Evolutionary conservation across 345 rosid genomes (phyloP), one percentile per base, ranked within the genome.

Genomic region (Clarkia xantiana): DNA sequence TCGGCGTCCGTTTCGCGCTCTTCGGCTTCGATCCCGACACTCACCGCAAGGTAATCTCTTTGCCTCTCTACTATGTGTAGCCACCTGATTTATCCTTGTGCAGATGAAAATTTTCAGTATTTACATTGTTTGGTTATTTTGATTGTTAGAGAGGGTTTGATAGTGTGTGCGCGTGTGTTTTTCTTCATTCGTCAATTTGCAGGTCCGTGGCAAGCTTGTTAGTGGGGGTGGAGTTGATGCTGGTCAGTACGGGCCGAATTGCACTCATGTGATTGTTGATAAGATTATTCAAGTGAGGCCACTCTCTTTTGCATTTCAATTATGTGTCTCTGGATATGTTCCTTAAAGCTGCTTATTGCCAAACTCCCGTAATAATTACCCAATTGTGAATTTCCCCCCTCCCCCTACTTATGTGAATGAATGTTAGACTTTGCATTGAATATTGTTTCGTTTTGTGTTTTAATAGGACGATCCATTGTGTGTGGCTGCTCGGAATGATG

Each of bases 381-480:
- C 25, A 22, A 22, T 22, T 22, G 25, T 22, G 3, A 22, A 22
- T 22, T 2, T 2, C 5, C 5, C 25, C 5, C 5, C 5, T 22
- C 25, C 25, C 5, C 25, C 5, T 2, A 22, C 25, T 22, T 22
- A 22, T 22, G 25, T 22, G 25, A 22, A 22, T 2, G 3, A 22
- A 22, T 18, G 14, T 47, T 20, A 15, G 11, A 12, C 18, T 47
- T 2, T 18, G 19, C 34, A 18, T 12, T 48, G 14, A 46, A 3
- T 4, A 15, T 48, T 39, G 34, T 25, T 14, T 22, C 38, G 1
- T 48, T 10, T 22, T 9, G 2, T 48, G 6, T 13, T 25, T 48
- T 6, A 22, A 43, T 69, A 91, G 96, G 95, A 84, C 57, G 95
- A 86, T 75, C 78, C 96, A 12, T 25, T 64, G 14, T 87, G 95